phyloP scores from a whole-genome alignment of 495 filamentous ascomycete species.

The Penicillium bovifimosum region DNA sequence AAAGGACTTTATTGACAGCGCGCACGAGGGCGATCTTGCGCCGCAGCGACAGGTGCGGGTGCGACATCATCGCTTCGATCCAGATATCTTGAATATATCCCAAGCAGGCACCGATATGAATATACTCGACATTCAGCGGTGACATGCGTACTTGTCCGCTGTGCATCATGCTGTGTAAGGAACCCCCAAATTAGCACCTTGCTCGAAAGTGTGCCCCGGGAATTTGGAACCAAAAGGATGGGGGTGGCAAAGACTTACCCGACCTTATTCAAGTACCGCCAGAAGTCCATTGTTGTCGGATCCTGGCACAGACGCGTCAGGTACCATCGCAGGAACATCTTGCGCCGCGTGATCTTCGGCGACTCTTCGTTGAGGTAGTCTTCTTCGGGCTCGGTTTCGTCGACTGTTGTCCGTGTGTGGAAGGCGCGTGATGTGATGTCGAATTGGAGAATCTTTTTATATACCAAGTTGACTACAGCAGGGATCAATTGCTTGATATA shows the following conservation, averaged over 20 bases:
- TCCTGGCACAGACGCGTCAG: slow-evolving; percentile 64
- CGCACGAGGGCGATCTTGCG: slow-evolving; percentile 64
- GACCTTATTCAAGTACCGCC: slow-evolving; percentile 75
- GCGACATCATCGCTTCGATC: slow-evolving; percentile 65
- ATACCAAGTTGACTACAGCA: slow-evolving; percentile 63
- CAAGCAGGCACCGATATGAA: slow-evolving; percentile 64
- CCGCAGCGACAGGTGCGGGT: slow-evolving; percentile 54
- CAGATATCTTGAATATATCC: slow-evolving; percentile 70
- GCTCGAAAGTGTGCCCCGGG: neutral
- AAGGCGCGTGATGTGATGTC: slow-evolving; percentile 72
- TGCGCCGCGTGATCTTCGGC: slow-evolving; percentile 67
- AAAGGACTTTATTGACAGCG: slow-evolving; percentile 56
- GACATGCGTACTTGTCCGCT: slow-evolving; percentile 57
- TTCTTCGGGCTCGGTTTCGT: slow-evolving; percentile 54
- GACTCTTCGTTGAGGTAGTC: slow-evolving; percentile 55
- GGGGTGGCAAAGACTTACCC: slow-evolving; percentile 36
- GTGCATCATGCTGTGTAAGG: slow-evolving; percentile 56
- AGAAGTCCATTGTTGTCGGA: slow-evolving; percentile 67
- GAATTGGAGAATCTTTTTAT: slow-evolving; percentile 64
- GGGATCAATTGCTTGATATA: slow-evolving; percentile 73
- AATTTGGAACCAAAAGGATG: neutral
- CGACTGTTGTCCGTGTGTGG: slow-evolving; percentile 58
- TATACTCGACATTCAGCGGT: slow-evolving; percentile 67
- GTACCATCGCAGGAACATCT: slow-evolving; percentile 70
- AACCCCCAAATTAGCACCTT: neutral